These are phyloP conservation scores for Leccinum pachyderme DNA, from an alignment of 1,284 basidiomycete species.

Conservation along the genomic window DNA sequence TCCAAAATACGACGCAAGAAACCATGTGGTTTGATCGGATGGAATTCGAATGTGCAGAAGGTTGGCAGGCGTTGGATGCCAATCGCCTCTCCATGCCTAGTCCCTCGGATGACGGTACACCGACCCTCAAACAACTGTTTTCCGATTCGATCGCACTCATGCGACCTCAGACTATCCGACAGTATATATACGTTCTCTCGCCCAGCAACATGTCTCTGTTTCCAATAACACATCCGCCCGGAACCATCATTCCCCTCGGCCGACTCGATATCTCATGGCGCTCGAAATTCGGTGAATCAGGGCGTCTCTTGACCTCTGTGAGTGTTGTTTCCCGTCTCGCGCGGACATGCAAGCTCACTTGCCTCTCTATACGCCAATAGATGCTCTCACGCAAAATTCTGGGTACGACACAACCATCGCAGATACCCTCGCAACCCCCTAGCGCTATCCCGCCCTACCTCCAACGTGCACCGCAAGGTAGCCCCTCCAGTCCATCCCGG, in stretches of 20 bases:
- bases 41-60: conserved; percentile 69
- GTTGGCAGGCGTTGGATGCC: conserved; percentile 60
- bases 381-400: conserved; percentile 74
- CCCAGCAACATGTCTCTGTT: conserved; percentile 48
- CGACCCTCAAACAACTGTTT: conserved; percentile 42
- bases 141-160: conserved; percentile 65
- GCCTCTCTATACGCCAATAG: conserved; percentile 25
- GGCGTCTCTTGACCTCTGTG: conserved; percentile 75
- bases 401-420: conserved; percentile 37
- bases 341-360: not conserved
- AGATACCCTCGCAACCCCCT: conserved; percentile 44
- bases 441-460: conserved; percentile 73
- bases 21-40: conserved; percentile 77
- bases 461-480: conserved; percentile 48
- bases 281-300: conserved; percentile 77
- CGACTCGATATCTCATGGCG: conserved; percentile 78
- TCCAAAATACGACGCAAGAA: conserved; percentile 80
- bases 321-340: conserved; percentile 11
- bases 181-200: conserved; percentile 79
- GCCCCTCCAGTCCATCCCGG: conserved; percentile 43
- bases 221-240: conserved; percentile 55
- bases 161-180: conserved; percentile 77
- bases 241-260: conserved; percentile 73
- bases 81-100: conserved; percentile 34
- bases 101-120: conserved; percentile 22